Conservation (phyloP, 2,329 filamentous ascomycete genomes). For the Penicillium concentricum region DNA sequence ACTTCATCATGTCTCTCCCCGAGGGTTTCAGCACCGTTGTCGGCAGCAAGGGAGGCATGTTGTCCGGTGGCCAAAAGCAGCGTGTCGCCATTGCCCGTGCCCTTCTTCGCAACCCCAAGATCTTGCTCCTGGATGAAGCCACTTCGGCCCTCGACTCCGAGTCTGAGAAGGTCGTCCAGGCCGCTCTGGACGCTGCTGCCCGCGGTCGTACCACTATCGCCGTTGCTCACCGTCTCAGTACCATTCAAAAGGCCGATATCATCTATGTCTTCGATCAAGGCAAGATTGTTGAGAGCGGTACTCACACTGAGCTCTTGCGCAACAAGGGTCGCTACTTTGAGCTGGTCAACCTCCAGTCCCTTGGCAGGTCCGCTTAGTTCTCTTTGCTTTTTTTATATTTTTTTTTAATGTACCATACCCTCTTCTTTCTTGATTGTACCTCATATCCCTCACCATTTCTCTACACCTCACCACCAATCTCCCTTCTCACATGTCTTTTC, state of each 20-base stretch:
- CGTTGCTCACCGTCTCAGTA: conserved; percentile 86
- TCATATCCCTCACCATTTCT: background rate
- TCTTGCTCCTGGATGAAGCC: conserved; percentile 80
- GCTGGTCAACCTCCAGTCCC: conserved; percentile 75
- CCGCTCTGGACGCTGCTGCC: conserved; percentile 75
- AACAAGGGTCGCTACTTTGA: conserved; percentile 72
- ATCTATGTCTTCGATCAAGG: conserved; percentile 98
- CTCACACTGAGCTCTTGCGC: conserved; percentile 70
- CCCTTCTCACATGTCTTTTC: background rate
- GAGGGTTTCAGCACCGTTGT: conserved; percentile 85
- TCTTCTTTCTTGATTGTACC: background rate
- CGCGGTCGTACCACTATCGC: conserved; percentile 88
- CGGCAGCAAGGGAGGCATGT: conserved; percentile 78
- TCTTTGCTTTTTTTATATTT: background rate
- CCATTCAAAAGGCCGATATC: conserved; percentile 89
- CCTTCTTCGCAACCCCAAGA: conserved; percentile 83
- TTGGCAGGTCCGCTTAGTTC: conserved; percentile 56
- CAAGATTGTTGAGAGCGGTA: conserved; percentile 78
- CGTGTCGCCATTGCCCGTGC: conserved; percentile 91
- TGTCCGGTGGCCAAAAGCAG: conserved; percentile 92
- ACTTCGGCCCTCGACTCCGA: conserved; percentile 54
- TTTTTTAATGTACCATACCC: background rate
- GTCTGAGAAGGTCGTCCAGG: conserved; percentile 59
- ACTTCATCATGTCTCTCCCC: conserved; percentile 82
- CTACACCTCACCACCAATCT: background rate